Conservation (phyloP, 2,329 filamentous ascomycete species). For the Akanthomyces lecanii region DNA sequence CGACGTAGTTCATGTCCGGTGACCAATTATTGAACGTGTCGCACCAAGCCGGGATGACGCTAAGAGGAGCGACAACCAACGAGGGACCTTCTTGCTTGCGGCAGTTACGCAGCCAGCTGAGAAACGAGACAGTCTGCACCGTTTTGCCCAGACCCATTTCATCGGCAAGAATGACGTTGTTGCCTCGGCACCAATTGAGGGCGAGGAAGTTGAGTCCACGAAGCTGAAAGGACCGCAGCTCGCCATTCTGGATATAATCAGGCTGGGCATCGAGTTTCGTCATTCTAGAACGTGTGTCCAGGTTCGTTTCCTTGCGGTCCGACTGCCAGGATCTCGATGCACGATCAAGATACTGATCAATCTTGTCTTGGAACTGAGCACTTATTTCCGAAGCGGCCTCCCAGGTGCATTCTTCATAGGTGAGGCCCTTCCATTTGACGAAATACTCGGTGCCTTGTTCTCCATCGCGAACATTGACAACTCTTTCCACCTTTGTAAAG, state of each 20-base stretch:
- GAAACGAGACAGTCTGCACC: conserved; percentile 92
- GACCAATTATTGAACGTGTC: conserved; percentile 97
- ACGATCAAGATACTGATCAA: conserved; percentile 86
- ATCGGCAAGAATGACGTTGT: conserved; percentile 95
- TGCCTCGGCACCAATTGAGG: conserved; percentile 89
- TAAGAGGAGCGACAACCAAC: conserved; percentile 93
- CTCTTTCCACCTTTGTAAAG: conserved; percentile 86
- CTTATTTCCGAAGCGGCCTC: conserved; percentile 73
- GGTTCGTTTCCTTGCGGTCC: conserved; percentile 70
- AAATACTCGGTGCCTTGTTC: conserved; percentile 84
- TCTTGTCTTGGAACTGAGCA: conserved; percentile 76
- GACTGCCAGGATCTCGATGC: conserved; percentile 76
- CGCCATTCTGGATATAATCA: conserved; percentile 75
- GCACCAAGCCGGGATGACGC: conserved; percentile 96
- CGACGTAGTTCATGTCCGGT: conserved; percentile 92
- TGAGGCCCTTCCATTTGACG: conserved; percentile 94
- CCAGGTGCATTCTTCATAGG: conserved; percentile 95
- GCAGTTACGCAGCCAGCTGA: conserved; percentile 93
- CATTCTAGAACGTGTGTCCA: conserved; percentile 69
- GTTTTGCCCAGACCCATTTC: conserved; percentile 99
- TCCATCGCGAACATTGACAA: conserved; percentile 77
- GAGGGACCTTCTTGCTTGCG: conserved; percentile 90
- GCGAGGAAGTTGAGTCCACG: conserved; percentile 92
- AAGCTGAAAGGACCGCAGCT: conserved; percentile 89
- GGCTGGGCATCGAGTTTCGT: conserved; percentile 75